A percentile compares a stretch with the other conserved stretches of the same genome.
Evolutionary conservation across 495 filamentous ascomycete species (phyloP).

Genomic region (Lepidopterella palustris): DNA sequence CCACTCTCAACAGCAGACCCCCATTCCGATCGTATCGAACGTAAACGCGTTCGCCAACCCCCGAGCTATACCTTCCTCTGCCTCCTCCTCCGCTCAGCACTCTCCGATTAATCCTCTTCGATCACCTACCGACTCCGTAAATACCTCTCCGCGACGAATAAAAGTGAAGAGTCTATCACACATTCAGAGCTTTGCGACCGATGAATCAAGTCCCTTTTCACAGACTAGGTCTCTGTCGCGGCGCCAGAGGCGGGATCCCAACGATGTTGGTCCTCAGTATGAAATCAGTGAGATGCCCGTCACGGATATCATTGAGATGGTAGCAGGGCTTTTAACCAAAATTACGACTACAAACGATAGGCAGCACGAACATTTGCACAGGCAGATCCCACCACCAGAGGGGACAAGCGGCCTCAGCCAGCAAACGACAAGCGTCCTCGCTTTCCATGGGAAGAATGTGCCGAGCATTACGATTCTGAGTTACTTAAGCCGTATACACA

Average conservation of each 20-base stretch:
- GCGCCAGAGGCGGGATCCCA: constrained; percentile 39
- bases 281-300: constrained; percentile 99
- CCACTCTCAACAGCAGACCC: constrained; percentile 12
- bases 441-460: constrained; percentile 99
- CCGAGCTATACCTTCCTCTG: constrained; percentile 40
- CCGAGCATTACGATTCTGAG: constrained; percentile 95
- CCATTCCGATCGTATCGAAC: constrained; percentile 1
- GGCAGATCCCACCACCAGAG: constrained; percentile 61
- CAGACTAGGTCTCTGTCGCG: constrained; percentile 34
- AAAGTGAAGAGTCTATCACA: constrained; percentile 79
- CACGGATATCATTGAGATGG: constrained; percentile 98
- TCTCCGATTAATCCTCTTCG: constrained; percentile 48
- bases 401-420: constrained; percentile 61
- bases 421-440: constrained; percentile 83
- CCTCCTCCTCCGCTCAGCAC: constrained; percentile 49
- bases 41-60: constrained; percentile 25
- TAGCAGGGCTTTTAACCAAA: constrained; percentile 94
- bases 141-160: constrained; percentile 67
- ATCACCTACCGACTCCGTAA: constrained; percentile 42
- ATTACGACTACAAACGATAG: constrained; percentile 96
- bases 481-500: constrained; percentile 94
- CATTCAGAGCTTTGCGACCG: constrained; percentile 79
- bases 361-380: constrained; percentile 77
- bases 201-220: constrained; percentile 49
- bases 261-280: constrained; percentile 56